These are phyloP conservation scores for Trichosanthes truncata DNA, from an alignment of 306 rosid species.

Conservation along the genomic window DNA sequence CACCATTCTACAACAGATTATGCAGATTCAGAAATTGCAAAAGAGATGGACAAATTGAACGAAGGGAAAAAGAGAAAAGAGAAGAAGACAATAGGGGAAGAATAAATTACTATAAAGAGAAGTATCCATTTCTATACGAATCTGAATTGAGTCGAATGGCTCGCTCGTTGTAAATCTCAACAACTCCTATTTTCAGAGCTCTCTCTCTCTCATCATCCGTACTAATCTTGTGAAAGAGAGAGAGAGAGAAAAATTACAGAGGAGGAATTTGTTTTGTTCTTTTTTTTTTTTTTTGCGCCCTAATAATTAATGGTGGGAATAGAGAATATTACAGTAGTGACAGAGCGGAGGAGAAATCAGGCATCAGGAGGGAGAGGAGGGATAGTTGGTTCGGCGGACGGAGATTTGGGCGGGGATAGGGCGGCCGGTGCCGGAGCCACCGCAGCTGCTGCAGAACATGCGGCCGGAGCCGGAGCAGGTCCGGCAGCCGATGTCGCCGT, in stretches of 20 bases:
- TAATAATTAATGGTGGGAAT: neutral
- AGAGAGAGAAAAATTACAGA: neutral
- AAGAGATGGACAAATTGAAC: too few relatives aligned
- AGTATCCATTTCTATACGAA: neutral
- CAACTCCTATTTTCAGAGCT: neutral
- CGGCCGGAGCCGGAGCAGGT: constrained; percentile 83
- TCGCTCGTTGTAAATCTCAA: neutral
- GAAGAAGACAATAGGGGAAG: neutral
- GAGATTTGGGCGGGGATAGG: constrained; percentile 58
- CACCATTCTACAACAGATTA: neutral
- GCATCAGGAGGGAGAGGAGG: constrained; percentile 22
- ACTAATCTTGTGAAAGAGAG: neutral
- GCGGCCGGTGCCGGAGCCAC: constrained; percentile 81
- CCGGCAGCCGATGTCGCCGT: constrained; percentile 72
- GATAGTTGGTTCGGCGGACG: constrained; percentile 37
- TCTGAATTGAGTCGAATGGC: neutral
- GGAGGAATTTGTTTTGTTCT: too few relatives aligned
- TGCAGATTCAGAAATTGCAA: neutral
- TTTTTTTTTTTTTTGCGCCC: neutral
- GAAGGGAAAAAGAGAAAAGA: neutral
- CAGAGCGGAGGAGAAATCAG: neutral
- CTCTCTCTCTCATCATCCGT: neutral
- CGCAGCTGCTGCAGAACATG: constrained; percentile 65
- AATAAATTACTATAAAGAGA: neutral
- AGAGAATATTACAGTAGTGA: neutral